Percentiles rank a stretch among this genome's conserved stretches.
Conservation (phyloP, 129 eudicot genomes). For the Oenanthe sinensis region DNA sequence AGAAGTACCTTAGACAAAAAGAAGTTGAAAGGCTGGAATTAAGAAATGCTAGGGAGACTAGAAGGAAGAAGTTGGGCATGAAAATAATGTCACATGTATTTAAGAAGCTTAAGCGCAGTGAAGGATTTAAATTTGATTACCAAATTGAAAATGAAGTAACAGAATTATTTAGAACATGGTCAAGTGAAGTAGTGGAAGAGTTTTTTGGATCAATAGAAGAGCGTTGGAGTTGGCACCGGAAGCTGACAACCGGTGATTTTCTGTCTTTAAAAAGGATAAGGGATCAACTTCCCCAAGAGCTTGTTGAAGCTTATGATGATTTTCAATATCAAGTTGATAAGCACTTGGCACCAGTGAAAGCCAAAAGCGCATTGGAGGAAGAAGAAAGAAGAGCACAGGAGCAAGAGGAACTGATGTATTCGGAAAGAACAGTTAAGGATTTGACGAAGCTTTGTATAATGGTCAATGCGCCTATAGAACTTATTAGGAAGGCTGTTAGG, state of each 20-base stretch:
- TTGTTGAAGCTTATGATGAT: conserved; percentile 64
- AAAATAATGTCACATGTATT: conserved; percentile 60
- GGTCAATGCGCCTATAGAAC: conserved; percentile 69
- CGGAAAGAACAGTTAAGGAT: conserved; percentile 62
- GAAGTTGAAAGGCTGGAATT: conserved; percentile 61
- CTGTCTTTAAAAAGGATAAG: conserved; percentile 66
- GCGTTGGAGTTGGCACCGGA: conserved; percentile 56
- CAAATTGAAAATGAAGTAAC: conserved; percentile 70
- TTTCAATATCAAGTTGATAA: conserved; percentile 73
- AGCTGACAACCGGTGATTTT: conserved; percentile 64
- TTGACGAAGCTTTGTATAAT: conserved; percentile 63
- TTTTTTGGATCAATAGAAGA: conserved; percentile 68
- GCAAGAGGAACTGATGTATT: conserved; percentile 59
- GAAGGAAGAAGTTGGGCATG: conserved; percentile 67
- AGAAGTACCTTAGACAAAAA: conserved; percentile 79
- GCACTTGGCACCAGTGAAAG: conserved; percentile 63
- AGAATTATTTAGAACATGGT: conserved; percentile 66
- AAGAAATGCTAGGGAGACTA: conserved; percentile 64
- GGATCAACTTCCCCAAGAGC: conserved; percentile 66
- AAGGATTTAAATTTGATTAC: conserved; percentile 49
- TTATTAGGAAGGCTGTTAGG: conserved; percentile 53
- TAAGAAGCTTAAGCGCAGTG: conserved; percentile 54
- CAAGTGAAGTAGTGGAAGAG: conserved; percentile 49
- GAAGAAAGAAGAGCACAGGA: conserved; percentile 39
- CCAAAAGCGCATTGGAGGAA: conserved; percentile 48